phyloP scores from a whole-genome alignment of 2,329 filamentous ascomycete genomes.

The Curvularia verruculosa region DNA sequence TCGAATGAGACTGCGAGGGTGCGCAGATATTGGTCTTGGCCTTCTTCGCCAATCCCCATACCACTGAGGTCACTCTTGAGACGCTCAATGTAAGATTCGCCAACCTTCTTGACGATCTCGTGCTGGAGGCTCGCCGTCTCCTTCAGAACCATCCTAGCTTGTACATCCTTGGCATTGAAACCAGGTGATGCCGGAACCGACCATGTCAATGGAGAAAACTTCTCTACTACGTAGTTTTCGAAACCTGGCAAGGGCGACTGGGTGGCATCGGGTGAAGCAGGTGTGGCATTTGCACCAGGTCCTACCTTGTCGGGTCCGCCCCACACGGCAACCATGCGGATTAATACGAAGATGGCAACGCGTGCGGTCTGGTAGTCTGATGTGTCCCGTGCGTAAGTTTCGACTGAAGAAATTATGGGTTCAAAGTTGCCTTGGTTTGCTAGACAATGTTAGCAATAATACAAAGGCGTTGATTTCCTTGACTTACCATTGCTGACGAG shows the following conservation, averaged over 20 bases:
- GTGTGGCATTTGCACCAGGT: constrained; percentile 35
- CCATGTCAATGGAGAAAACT: constrained; percentile 91
- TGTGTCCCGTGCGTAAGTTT: constrained; percentile 80
- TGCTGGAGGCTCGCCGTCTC: constrained; percentile 90
- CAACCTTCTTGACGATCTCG: constrained; percentile 88
- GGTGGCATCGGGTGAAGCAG: constrained; percentile 57
- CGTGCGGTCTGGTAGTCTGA: constrained; percentile 69
- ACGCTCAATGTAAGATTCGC: constrained; percentile 76
- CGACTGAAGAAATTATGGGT: constrained; percentile 81
- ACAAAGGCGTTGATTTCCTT: not conserved
- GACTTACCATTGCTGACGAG: constrained; percentile 77
- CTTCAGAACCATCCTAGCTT: constrained; percentile 83
- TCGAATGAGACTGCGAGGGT: constrained; percentile 45
- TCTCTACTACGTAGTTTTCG: constrained; percentile 84
- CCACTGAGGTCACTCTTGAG: constrained; percentile 69
- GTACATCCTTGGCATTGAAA: constrained; percentile 86
- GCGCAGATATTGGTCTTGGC: constrained; percentile 68
- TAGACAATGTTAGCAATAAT: constrained; percentile 27
- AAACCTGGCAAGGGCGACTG: constrained; percentile 77
- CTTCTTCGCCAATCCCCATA: constrained; percentile 69
- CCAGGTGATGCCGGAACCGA: constrained; percentile 77
- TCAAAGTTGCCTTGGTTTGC: constrained; percentile 92
- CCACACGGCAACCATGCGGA: constrained; percentile 85
- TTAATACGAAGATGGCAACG: constrained; percentile 81
- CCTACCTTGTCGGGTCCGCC: constrained; percentile 75